Conservation (phyloP, 2,329 filamentous ascomycete genomes). For the Alternaria sp. region DNA sequence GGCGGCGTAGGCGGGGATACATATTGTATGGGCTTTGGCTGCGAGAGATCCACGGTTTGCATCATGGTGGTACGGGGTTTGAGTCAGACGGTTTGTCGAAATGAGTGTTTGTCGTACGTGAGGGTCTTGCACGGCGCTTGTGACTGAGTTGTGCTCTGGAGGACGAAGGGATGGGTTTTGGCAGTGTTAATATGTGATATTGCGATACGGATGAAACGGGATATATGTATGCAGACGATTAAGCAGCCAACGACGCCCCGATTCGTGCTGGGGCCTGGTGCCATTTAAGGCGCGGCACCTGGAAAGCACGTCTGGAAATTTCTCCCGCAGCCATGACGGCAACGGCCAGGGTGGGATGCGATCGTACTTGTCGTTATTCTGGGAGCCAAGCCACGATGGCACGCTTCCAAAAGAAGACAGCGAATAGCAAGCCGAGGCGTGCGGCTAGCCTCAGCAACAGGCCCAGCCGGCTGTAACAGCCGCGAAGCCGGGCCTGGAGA, state of each 20-base stretch:
- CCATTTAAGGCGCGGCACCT: slow-evolving; percentile 31
- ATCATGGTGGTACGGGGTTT: slow-evolving; percentile 38
- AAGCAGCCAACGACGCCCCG: slow-evolving; percentile 34
- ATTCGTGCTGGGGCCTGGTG: slow-evolving; percentile 34
- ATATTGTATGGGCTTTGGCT: slow-evolving; percentile 43
- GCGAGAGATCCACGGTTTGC: slow-evolving; percentile 46
- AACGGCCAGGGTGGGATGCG: slow-evolving; percentile 46
- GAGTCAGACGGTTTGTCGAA: slow-evolving; percentile 10
- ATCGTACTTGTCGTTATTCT: slow-evolving; percentile 35
- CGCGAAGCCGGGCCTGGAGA: slow-evolving; percentile 25
- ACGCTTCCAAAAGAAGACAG: slow-evolving; percentile 34
- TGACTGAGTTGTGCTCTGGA: slow-evolving; percentile 20
- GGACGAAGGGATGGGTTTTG: slow-evolving; percentile 22
- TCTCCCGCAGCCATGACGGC: slow-evolving; percentile 36
- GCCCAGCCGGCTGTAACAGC: slow-evolving; percentile 29
- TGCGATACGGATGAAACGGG: slow-evolving; percentile 36
- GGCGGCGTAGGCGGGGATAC: slow-evolving; percentile 42
- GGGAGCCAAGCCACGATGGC: slow-evolving; percentile 44
- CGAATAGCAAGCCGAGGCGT: slow-evolving; percentile 27
- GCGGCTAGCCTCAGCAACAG: slow-evolving; percentile 23
- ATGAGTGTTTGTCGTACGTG: slow-evolving; percentile 8
- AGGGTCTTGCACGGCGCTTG: slow-evolving; percentile 15
- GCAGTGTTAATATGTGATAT: slow-evolving; percentile 38
- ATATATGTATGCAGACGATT: slow-evolving; percentile 27
- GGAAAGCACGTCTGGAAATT: slow-evolving; percentile 31